Evolutionary conservation across 495 filamentous ascomycete species (phyloP), one percentile per base, ranked within the genome.

Genomic region (Trichoderma gamsii): DNA sequence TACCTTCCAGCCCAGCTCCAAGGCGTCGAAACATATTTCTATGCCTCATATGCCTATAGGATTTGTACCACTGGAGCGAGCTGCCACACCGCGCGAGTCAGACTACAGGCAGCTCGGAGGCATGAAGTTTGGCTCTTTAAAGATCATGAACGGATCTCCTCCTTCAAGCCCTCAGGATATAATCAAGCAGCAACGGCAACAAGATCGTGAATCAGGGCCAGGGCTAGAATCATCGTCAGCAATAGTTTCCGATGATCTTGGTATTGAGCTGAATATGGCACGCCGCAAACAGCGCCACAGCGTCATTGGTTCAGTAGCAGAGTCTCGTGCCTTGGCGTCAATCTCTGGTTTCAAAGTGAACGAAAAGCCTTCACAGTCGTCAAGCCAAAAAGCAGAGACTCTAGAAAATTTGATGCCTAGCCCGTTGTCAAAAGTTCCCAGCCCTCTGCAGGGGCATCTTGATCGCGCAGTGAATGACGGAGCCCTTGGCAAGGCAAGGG

Each of bases 121-220:
- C 27, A 87, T 86, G 71, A 87, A 86, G 71, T 78, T 83, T 25
- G 85, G 85, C 3, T 83, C 84, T 6, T 72, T 88, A 67, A 80
- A 84, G 64, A 87, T 88, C 66, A 83, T 80, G 32, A 88, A 88
- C 72, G 85, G 85, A 6, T 65, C 64, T n/a, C 38, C 41, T n/a
- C 21, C 64, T 65, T 65, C 64, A 65, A 65, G 64, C 16, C 64
- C 64, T 25, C 18, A 23, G 12, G 41, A 65, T 11, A 46, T 27
- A 21, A 23, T n/a, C 4, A 46, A 65, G 4, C 64, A 27, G 27
- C 32, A 49, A 11, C 64, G 27, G 21, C 41, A 43, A 18, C 3
- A 49, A 51, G 8, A 49, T 23, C 41, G 29, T 11, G 3, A 27
- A n/a, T 51, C 49, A 0, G 32, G 12, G 66, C 8, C 21, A 59